Conservation (phyloP, 495 filamentous ascomycete genomes). For the Ramalina intermedia region DNA sequence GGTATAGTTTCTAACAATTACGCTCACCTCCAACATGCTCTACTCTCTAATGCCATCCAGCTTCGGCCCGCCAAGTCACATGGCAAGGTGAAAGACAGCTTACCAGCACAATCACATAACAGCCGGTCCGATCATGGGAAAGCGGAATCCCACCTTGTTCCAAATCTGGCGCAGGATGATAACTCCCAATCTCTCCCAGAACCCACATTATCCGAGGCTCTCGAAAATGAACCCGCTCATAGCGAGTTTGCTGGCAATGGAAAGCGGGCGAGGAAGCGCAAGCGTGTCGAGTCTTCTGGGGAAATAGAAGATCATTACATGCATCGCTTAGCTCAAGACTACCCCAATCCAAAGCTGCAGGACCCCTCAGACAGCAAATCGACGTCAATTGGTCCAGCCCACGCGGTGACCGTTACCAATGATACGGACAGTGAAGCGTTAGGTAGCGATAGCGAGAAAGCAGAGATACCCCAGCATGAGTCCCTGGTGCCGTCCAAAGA, state of each 20-base stretch:
- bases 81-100: no score
- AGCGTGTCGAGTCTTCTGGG: conserved; percentile 52
- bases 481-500: conserved; percentile 27
- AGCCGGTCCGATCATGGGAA: no score
- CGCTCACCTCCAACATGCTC: no score
- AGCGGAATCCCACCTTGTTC: no score
- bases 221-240: no score
- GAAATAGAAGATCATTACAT: conserved; percentile 75
- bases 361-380: conserved; percentile 16
- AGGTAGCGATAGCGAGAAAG: conserved; percentile 11
- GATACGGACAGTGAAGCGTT: conserved; percentile 3
- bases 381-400: conserved; percentile 5
- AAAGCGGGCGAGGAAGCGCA: conserved; percentile 45
- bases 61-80: no score
- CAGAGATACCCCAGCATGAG: conserved; percentile 41
- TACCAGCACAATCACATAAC: no score
- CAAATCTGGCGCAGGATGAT: no score
- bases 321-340: conserved; percentile 48
- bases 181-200: no score
- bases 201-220: no score
- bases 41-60: no score
- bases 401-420: conserved; percentile 16
- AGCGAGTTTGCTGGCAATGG: no score
- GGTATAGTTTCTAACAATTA: not conserved
- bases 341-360: conserved; percentile 35